Base-by-base conservation (phyloP, 1,139 yeast genomes). In the Protomyces arabidopsidicola region DNA sequence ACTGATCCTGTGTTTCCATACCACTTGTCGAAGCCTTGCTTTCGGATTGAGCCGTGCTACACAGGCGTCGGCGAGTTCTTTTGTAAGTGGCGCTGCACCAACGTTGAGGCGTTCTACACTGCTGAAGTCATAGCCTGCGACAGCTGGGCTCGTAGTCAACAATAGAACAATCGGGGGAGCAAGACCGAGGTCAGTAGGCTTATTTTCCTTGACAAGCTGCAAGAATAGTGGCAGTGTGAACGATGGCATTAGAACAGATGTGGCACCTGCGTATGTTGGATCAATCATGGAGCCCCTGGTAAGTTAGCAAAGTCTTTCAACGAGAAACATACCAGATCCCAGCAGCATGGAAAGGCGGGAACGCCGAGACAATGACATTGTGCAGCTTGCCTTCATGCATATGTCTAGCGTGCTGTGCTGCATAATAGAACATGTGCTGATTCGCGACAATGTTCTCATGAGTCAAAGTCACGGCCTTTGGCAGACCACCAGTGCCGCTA, bases 401-500 rank as follows among this genome's bases (percentile, higher is more conserved):
- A 36, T 16, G 27, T 52, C 64, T n/a, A 16, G 39, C n/a, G 22
- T 31, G 24, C 56, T 45, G 39, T 54, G 56, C 61, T 10, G 45
- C 57, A 12, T 53, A 38, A 12, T 53, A 53, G 12, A 35, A 22
- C 18, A 53, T 42, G 31, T 55, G 53, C n/a, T 42, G 52, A 16
- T 66, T 66, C 45, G 69, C 68, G 36, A 66, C 66, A 53, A 71
- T 60, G 63, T 70, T 71, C 54, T 53, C 71, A 62, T 85, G 87
- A 3, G 82, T 76, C 69, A 84, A 75, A 50, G 79, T 79, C 14
- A 84, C 88, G 53, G 88, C 89, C 71, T 85, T 45, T 14, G 59
- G 52, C 39, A 57, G 20, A 14, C 91, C 91, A 1, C 90, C 84
- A 12, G 93, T 86, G 38, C 93, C 93, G 1, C 90, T 84, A 2